phyloP scores from a whole-genome alignment of 2,329 filamentous ascomycete genomes.

The Cytospora schulzeri region DNA sequence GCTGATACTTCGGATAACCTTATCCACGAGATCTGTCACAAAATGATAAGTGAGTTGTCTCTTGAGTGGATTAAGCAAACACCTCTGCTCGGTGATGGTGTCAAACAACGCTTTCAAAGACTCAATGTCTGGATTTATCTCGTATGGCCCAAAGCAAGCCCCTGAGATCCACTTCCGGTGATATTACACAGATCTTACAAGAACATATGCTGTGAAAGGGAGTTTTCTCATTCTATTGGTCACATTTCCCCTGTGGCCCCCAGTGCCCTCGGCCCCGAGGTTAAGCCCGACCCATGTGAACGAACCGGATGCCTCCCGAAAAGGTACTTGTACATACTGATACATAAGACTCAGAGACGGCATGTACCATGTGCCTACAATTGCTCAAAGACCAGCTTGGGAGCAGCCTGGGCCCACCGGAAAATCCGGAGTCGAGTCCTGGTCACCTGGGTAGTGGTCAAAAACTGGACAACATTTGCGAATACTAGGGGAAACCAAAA shows the following conservation, averaged over 20 bases:
- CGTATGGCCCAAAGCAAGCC: background rate
- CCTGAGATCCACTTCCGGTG: background rate
- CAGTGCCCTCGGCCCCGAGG: background rate
- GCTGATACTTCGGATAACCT: background rate
- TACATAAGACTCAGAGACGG: background rate
- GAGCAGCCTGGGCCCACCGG: background rate
- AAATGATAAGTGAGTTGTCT: background rate
- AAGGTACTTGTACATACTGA: background rate
- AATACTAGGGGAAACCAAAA: too few species aligned
- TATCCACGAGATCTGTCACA: background rate
- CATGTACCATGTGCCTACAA: background rate
- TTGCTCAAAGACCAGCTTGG: background rate
- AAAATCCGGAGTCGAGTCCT: background rate
- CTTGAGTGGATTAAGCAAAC: background rate
- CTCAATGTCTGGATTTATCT: background rate
- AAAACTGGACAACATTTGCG: background rate
- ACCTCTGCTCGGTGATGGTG: background rate
- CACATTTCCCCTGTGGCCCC: background rate
- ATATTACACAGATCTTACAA: background rate
- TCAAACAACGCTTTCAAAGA: background rate
- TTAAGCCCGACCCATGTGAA: background rate
- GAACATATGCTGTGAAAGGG: background rate
- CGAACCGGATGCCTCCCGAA: background rate
- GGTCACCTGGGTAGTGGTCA: background rate
- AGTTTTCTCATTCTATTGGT: background rate